Base-by-base conservation (phyloP, 108 stramenopile genomes). In the Cyclotella atomus region DNA sequence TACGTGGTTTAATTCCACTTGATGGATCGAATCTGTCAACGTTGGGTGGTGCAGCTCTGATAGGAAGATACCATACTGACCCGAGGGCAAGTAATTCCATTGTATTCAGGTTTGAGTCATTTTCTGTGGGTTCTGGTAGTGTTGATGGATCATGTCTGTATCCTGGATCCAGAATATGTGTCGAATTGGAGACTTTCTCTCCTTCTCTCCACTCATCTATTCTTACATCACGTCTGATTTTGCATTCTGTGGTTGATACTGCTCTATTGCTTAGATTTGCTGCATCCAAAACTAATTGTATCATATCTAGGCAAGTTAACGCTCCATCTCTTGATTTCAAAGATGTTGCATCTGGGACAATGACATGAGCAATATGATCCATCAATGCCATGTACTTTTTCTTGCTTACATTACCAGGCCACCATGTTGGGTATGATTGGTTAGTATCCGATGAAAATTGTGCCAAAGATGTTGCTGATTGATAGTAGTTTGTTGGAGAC, bases 41-140 rank as follows among this genome's bases (percentile, higher is more conserved):
- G 67, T 52, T 57, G 62, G 41, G n/a, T 10, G 61, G 23, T 44
- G 70, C 28, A 6, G 68, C 17, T 17, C 46, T 44, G 15, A 71
- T 50, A 2, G 90, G 80, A 14, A 94, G 65, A 46, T 84, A 81
- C 93, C 93, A 94, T 16, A 90, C 68, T n/a, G 86, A 79, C 5
- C 93, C 93, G n/a, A 94, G 62, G 2, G 82, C 61, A 0, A 94
- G 61, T 50, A 94, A 61, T 44, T 94, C 85, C 0, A 43, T 67
- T 20, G 92, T 73, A 20, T 57, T 81, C 34, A 89, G 69, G 24
- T 77, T 19, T 6, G 65, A 29, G 46, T 27, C 19, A 43, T 19
- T 36, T 34, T 65, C 45, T 50, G 49, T 61, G 17, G 21, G 29
- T 73, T 63, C 67, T 5, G 79, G 73, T 5, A 70, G 43, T 10